These are phyloP conservation scores for Neospermospora avenae DNA, from an alignment of 2,329 filamentous ascomycete species.

Conservation along the genomic window DNA sequence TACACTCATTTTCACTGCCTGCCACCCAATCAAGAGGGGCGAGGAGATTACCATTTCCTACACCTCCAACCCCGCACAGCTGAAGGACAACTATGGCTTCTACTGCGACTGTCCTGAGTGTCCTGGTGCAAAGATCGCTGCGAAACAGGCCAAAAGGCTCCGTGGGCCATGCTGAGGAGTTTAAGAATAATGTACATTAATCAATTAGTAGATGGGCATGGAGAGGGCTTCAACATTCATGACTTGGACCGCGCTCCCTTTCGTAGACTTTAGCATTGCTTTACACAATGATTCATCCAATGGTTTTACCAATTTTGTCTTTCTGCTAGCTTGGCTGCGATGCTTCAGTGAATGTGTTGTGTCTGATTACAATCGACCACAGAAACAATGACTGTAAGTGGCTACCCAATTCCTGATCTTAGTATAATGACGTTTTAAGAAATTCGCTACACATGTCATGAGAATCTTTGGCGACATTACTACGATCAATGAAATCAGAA, in stretches of 20 bases:
- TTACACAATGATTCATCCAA: neutral
- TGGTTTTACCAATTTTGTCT: neutral
- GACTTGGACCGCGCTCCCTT: neutral
- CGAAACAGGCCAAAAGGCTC: neutral
- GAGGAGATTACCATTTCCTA: conserved; percentile 53
- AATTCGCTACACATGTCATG: neutral
- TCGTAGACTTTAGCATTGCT: neutral
- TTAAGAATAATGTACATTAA: neutral
- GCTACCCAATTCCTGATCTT: neutral
- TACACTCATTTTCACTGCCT: conserved; percentile 43
- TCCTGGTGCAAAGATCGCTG: conserved; percentile 2
- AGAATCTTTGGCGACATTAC: neutral
- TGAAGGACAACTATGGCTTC: conserved; percentile 50
- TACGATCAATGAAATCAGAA: neutral
- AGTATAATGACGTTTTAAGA: neutral
- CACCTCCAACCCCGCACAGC: conserved; percentile 36
- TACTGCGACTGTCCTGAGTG: conserved; percentile 50
- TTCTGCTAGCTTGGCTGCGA: neutral
- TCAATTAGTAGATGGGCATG: neutral
- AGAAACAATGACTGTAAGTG: neutral
- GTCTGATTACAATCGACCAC: neutral
- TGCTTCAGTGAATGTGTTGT: neutral
- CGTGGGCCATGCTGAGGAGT: conserved; percentile 5
- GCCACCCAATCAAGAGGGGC: conserved; percentile 39
- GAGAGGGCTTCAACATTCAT: neutral